Percentiles rank a stretch among this genome's conserved stretches.
These are phyloP conservation scores for Pestalotiopsis fici DNA, from an alignment of 2,329 filamentous ascomycete species.

Conservation along the genomic window DNA sequence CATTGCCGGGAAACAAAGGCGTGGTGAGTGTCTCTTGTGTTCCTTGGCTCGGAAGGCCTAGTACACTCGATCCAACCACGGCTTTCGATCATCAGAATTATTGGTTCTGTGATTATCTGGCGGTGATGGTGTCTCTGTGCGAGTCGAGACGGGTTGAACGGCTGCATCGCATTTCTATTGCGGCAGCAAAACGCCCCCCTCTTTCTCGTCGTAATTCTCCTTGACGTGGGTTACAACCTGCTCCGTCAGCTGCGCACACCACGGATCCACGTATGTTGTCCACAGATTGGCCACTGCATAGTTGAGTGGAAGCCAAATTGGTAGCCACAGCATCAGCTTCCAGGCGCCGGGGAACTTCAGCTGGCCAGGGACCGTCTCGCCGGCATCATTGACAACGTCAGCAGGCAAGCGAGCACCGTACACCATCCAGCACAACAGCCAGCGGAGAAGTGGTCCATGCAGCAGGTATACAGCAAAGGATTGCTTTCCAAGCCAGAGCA, in stretches of 20 bases:
- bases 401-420: constrained; percentile 45
- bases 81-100: background rate
- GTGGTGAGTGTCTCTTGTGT: background rate
- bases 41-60: background rate
- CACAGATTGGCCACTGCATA: constrained; percentile 49
- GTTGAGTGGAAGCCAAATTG: constrained; percentile 47
- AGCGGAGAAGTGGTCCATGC: constrained; percentile 62
- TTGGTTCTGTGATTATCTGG: background rate
- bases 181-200: constrained; percentile 27
- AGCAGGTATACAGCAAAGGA: constrained; percentile 66
- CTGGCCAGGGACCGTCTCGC: constrained; percentile 34
- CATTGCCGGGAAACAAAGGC: background rate
- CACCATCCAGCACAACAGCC: constrained; percentile 60
- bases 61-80: constrained; percentile 1
- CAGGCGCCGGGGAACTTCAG: constrained; percentile 36
- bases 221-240: constrained; percentile 32
- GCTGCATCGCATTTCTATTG: constrained; percentile 22
- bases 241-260: constrained; percentile 46
- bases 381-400: constrained; percentile 35
- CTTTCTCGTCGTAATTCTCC: constrained; percentile 31
- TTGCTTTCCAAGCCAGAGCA: constrained; percentile 64
- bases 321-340: constrained; percentile 38
- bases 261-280: constrained; percentile 56
- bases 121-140: background rate
- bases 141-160: background rate